Evolutionary conservation across 192 early-diverging fungal species (phyloP).

Genomic region (Endogone sp.): DNA sequence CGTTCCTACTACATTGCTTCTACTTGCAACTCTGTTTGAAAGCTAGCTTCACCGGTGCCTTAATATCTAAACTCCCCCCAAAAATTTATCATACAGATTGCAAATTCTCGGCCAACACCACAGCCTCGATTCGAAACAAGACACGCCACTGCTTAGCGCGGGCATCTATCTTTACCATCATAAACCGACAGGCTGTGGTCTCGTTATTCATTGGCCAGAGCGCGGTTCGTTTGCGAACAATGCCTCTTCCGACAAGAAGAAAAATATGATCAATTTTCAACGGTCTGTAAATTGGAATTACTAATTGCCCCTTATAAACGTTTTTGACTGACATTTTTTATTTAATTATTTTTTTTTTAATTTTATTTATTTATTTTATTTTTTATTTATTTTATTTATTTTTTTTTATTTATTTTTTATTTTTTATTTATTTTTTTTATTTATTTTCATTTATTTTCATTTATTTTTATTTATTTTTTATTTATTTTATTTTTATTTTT

Average conservation of each 20-base stretch:
- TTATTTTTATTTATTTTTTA: too few species aligned
- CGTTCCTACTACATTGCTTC: not conserved
- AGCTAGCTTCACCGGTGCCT: not conserved
- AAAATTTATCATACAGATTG: too few species aligned
- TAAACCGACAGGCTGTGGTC: not conserved
- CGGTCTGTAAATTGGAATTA: constrained; percentile 3
- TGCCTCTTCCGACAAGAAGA: constrained; percentile 7
- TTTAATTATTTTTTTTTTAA: too few species aligned
- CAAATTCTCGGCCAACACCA: not conserved
- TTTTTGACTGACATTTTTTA: too few species aligned
- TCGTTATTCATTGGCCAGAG: constrained; percentile 3
- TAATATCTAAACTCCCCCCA: not conserved
- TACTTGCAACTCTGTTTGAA: not conserved
- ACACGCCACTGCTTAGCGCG: not conserved
- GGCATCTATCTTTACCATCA: constrained; percentile 1
- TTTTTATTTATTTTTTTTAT: too few species aligned
- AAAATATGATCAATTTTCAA: constrained; percentile 22
- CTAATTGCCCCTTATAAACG: not conserved
- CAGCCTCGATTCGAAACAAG: not conserved
- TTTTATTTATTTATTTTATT: too few species aligned
- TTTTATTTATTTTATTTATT: too few species aligned
- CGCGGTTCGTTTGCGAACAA: constrained; percentile 17
- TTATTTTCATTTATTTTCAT: too few species aligned
- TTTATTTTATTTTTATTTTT: too few species aligned
- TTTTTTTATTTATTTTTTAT: too few species aligned